These are phyloP conservation scores for Dothidotthia symphoricarpi DNA, from an alignment of 2,329 filamentous ascomycete species.

Conservation along the genomic window DNA sequence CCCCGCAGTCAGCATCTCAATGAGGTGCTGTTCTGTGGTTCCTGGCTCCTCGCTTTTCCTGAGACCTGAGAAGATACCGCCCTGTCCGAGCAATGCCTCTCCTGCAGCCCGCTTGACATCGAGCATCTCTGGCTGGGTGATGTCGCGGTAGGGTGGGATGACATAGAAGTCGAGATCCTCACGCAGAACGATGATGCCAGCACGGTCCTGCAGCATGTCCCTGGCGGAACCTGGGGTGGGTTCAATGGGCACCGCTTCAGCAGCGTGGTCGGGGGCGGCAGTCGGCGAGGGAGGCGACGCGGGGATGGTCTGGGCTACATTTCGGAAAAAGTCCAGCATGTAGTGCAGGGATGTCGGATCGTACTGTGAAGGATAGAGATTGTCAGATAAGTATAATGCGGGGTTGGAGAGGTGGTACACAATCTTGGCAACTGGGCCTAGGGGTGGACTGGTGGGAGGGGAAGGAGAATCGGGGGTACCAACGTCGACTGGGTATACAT, in stretches of 20 bases:
- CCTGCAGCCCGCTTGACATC: constrained; percentile 92
- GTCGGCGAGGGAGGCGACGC: constrained; percentile 64
- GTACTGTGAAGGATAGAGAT: constrained; percentile 67
- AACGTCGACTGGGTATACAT: constrained; percentile 97
- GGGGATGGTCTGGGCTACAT: constrained; percentile 93
- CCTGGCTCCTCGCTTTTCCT: constrained; percentile 94
- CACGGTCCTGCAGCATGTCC: constrained; percentile 80
- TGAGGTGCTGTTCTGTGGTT: constrained; percentile 95
- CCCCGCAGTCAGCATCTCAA: constrained; percentile 99
- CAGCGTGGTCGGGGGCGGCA: constrained; percentile 42
- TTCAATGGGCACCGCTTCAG: constrained; percentile 66
- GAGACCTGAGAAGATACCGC: constrained; percentile 93
- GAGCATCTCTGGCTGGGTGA: constrained; percentile 87
- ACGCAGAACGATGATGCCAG: constrained; percentile 92
- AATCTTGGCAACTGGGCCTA: constrained; percentile 42
- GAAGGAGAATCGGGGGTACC: constrained; percentile 49
- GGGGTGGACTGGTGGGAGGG: constrained; percentile 30
- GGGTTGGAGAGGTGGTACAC: constrained; percentile 45
- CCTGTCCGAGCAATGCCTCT: constrained; percentile 78
- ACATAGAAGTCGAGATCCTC: constrained; percentile 98
- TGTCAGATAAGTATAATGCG: constrained; percentile 57
- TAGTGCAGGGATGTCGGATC: constrained; percentile 95
- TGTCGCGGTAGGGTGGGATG: constrained; percentile 82
- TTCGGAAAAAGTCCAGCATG: constrained; percentile 98
- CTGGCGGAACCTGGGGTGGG: constrained; percentile 67